Evolutionary conservation across 2,329 filamentous ascomycete genomes (phyloP), one percentile per base, ranked within the genome.

Genomic region (Dactylellina parvicollis): DNA sequence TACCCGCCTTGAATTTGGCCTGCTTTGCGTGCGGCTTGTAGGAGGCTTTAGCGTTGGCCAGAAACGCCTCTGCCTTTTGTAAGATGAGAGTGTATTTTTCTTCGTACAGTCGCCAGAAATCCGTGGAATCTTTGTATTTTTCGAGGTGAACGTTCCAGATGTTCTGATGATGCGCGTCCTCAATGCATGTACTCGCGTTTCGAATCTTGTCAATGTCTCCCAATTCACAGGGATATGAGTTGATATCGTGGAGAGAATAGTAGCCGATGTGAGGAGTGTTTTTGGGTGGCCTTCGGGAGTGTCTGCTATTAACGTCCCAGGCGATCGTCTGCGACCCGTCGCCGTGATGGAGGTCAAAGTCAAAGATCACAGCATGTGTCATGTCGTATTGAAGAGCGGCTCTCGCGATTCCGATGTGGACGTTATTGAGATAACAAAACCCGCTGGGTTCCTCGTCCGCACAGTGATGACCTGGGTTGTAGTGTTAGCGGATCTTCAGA

Each of bases 391-490:
- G 86, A 75, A 94, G 87, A 18, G 92, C 89, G 9, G 89, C 94
- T 80, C 99, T 91, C 80, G 96, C 91, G 76, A 99, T 96, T 0
- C 94, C 95, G 20, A 99, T 92, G 79, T 98, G 94, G 0, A 99
- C 92, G 79, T 99, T 99, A 81, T 99, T 99, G 55, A 99, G 83
- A 94, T 95, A 99, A 82, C 95, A 99, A 79, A 99, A 99, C 0
- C 95, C 95, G 1, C 94, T 97, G 0, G 95, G 95, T 77, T 90
- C 89, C 54, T 90, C 87, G 2, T 92, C 88, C 1, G 94, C 96
- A 81, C 95, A 99, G 79, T 99, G 95, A 79, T 99, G 95, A 0
- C 95, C 95, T 78, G 36, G 8, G 20, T 14, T 16, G n/a, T 16
- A 44, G 8, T 44, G 34, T 56, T 28, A 56, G 22, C 22, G 42